A percentile compares a stretch with the other conserved stretches of the same genome.
phyloP scores from a whole-genome alignment of 768 basidiomycete species.

The Galerina sulciceps region DNA sequence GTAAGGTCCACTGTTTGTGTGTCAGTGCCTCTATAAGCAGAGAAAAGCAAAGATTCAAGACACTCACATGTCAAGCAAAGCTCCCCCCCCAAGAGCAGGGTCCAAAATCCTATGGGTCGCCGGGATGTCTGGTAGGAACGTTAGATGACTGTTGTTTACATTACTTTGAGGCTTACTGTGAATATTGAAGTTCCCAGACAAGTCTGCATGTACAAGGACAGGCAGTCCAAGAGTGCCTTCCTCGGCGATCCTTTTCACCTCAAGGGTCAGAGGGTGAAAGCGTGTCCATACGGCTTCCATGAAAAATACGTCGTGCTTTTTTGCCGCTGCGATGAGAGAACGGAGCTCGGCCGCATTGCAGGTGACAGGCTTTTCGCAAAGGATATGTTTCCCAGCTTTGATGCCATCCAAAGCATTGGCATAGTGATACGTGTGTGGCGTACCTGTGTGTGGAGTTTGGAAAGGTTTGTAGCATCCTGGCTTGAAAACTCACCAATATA shows the following conservation, averaged over 20 bases:
- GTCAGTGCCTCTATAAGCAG: neutral
- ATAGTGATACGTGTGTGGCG: constrained; percentile 87
- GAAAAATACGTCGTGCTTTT: constrained; percentile 80
- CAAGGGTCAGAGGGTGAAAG: constrained; percentile 71
- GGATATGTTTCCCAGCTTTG: constrained; percentile 80
- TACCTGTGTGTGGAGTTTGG: constrained; percentile 48
- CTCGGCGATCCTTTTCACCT: constrained; percentile 67
- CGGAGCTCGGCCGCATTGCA: constrained; percentile 75
- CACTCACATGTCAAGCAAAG: constrained; percentile 79
- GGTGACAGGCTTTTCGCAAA: constrained; percentile 91
- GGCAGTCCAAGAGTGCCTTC: constrained; percentile 69
- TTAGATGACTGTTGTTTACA: neutral
- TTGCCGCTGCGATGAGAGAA: constrained; percentile 74
- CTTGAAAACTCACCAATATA: constrained; percentile 39
- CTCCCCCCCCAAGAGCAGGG: constrained; percentile 81
- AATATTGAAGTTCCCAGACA: constrained; percentile 72
- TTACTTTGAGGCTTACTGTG: constrained; percentile 49
- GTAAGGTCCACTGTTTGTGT: constrained; percentile 68
- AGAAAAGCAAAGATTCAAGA: neutral
- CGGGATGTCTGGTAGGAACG: constrained; percentile 53
- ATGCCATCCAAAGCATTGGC: constrained; percentile 76
- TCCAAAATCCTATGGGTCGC: constrained; percentile 77
- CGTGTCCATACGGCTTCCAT: constrained; percentile 95
- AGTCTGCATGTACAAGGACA: constrained; percentile 72
- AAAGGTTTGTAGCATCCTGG: neutral